Evolutionary conservation across 129 eudicot species (phyloP).

Genomic region (Chrysanthemum seticuspe): DNA sequence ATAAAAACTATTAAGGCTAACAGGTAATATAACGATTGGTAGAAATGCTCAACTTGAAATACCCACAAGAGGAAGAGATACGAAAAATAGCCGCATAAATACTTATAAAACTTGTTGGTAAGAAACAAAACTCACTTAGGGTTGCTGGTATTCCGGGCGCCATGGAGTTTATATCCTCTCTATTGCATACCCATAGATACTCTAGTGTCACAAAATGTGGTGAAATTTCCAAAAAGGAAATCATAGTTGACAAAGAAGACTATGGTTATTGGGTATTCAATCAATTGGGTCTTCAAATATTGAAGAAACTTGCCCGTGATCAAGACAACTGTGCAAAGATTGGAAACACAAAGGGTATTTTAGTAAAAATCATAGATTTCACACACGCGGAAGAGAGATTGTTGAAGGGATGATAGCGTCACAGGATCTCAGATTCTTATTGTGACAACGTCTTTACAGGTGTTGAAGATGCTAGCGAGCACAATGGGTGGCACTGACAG

Average conservation of each 20-base stretch:
- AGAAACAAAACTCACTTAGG: slow-evolving; percentile 69
- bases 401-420: slow-evolving; percentile 41
- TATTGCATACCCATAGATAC: slow-evolving; percentile 40
- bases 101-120: slow-evolving; percentile 53
- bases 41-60: slow-evolving; percentile 89
- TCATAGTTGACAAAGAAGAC: slow-evolving; percentile 37
- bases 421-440: slow-evolving; percentile 60
- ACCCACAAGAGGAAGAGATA: slow-evolving; percentile 74
- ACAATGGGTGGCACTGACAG: slow-evolving; percentile 71
- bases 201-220: slow-evolving; percentile 20
- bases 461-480: slow-evolving; percentile 75
- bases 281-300: slow-evolving; percentile 66
- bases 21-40: slow-evolving; percentile 69
- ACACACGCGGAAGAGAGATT: slow-evolving; percentile 57
- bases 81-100: slow-evolving; percentile 71
- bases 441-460: slow-evolving; percentile 65
- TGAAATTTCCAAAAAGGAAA: slow-evolving; percentile 24
- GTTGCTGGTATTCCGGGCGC: slow-evolving; percentile 56
- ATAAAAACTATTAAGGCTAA: no score
- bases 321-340: slow-evolving; percentile 63
- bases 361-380: slow-evolving; percentile 34
- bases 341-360: slow-evolving; percentile 75
- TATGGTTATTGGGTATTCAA: slow-evolving; percentile 64
- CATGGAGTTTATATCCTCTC: slow-evolving; percentile 51
- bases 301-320: slow-evolving; percentile 55